These are phyloP conservation scores for Rhododendron vialii DNA, from an alignment of 148 eudicot species.

Conservation along the genomic window DNA sequence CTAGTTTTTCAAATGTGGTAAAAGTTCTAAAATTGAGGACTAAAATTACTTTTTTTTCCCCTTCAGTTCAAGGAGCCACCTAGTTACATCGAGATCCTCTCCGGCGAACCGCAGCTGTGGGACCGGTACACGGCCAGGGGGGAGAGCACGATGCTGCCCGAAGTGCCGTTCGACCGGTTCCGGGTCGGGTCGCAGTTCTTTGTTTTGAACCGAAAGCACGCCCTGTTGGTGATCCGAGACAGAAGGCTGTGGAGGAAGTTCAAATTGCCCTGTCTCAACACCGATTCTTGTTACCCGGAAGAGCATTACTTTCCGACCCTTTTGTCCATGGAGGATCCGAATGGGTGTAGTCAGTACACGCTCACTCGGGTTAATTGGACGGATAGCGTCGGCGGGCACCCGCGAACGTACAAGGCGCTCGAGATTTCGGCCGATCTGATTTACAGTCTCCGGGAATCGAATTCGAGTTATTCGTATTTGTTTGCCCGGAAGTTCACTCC, in stretches of 20 bases:
- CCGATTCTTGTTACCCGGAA: slow-evolving; percentile 58
- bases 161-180: slow-evolving; percentile 35
- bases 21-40: too few relatives aligned
- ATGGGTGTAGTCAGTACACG: slow-evolving; percentile 44
- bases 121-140: slow-evolving; percentile 59
- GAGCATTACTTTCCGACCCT: slow-evolving; percentile 67
- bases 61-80: background rate
- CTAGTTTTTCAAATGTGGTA: too few relatives aligned
- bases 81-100: slow-evolving; percentile 51
- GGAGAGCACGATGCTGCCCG: slow-evolving; percentile 39
- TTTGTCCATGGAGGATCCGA: slow-evolving; percentile 51
- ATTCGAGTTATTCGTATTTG: slow-evolving; percentile 31
- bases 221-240: slow-evolving; percentile 37
- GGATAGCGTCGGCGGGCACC: slow-evolving; percentile 46
- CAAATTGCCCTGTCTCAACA: slow-evolving; percentile 38
- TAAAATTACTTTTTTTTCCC: background rate
- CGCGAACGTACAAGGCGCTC: slow-evolving; percentile 37
- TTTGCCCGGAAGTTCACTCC: slow-evolving; percentile 60
- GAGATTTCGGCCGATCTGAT: slow-evolving; percentile 47
- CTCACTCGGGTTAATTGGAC: slow-evolving; percentile 65
- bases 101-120: slow-evolving; percentile 26
- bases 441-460: slow-evolving; percentile 30
- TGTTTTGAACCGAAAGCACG: slow-evolving; percentile 34
- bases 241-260: slow-evolving; percentile 53
- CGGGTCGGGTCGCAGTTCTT: slow-evolving; percentile 62